phyloP scores from a whole-genome alignment of 2,329 filamentous ascomycete genomes.

The Teratosphaeria nubilosa region DNA sequence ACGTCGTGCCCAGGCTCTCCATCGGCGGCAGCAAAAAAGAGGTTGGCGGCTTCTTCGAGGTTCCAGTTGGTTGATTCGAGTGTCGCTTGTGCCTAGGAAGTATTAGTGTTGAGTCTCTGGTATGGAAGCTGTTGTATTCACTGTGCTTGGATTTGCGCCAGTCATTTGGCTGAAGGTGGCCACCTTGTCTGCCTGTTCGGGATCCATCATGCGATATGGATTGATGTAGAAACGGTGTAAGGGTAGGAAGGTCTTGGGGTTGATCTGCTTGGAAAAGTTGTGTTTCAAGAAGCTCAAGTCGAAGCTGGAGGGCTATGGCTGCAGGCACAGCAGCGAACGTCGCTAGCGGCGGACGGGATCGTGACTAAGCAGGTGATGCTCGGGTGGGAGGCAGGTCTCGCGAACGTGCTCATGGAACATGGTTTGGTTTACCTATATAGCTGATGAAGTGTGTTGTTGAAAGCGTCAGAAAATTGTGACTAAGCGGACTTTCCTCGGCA shows the following conservation, averaged over 20 bases:
- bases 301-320: background rate
- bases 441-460: no score
- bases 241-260: background rate
- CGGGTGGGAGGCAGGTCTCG: no score
- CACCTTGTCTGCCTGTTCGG: conserved; percentile 22
- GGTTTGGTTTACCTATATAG: no score
- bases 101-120: background rate
- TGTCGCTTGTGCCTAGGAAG: conserved; percentile 33
- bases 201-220: conserved; percentile 15
- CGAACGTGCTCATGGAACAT: no score
- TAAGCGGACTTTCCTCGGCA: background rate
- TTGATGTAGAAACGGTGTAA: background rate
- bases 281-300: background rate
- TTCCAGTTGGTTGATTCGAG: conserved; percentile 36
- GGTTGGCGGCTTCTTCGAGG: conserved; percentile 33
- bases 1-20: conserved; percentile 24
- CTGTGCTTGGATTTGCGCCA: conserved; percentile 23
- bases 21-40: conserved; percentile 36
- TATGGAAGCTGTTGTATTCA: conserved; percentile 10
- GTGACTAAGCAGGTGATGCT: no score
- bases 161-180: conserved; percentile 29
- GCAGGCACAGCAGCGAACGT: background rate
- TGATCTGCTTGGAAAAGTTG: no score
- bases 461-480: background rate
- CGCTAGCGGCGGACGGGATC: background rate